Evolutionary conservation across 2,329 filamentous ascomycete genomes (phyloP).

Genomic region (Colletotrichum gloeosporioides): DNA sequence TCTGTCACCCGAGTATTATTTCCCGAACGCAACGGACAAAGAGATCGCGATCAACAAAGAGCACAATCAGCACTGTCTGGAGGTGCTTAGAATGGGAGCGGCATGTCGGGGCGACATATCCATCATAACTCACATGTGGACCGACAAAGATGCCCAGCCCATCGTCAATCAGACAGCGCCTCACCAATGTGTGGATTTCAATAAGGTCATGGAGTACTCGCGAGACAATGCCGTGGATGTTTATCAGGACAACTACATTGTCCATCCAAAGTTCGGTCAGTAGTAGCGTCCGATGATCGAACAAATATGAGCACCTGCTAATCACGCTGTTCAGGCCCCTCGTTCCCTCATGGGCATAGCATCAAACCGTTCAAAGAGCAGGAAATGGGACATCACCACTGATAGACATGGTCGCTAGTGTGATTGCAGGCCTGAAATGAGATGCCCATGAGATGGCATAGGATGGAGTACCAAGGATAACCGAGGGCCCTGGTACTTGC

Average conservation of each 20-base stretch:
- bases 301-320: neutral
- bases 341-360: constrained; percentile 16
- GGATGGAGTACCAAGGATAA: neutral
- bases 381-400: constrained; percentile 4
- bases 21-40: constrained; percentile 8
- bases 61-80: constrained; percentile 20
- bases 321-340: neutral
- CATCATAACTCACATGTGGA: constrained; percentile 22
- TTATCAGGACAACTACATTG: constrained; percentile 17
- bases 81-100: constrained; percentile 18
- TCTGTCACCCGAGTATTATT: constrained; percentile 13
- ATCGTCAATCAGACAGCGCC: constrained; percentile 21
- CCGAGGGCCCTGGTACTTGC: neutral
- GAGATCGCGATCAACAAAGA: constrained; percentile 12
- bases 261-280: constrained; percentile 18
- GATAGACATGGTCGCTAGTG: neutral
- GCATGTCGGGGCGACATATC: constrained; percentile 16
- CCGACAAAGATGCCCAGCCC: constrained; percentile 16
- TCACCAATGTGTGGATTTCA: constrained; percentile 15
- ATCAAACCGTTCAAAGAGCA: constrained; percentile 20
- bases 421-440: neutral
- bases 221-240: constrained; percentile 8
- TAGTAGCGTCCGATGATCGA: neutral
- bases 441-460: too few relatives aligned
- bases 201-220: constrained; percentile 11